Percentiles rank a stretch among this genome's conserved stretches.
These are phyloP conservation scores for Penicillium sclerotigenum DNA, from an alignment of 2,329 filamentous ascomycete genomes.

Conservation along the genomic window DNA sequence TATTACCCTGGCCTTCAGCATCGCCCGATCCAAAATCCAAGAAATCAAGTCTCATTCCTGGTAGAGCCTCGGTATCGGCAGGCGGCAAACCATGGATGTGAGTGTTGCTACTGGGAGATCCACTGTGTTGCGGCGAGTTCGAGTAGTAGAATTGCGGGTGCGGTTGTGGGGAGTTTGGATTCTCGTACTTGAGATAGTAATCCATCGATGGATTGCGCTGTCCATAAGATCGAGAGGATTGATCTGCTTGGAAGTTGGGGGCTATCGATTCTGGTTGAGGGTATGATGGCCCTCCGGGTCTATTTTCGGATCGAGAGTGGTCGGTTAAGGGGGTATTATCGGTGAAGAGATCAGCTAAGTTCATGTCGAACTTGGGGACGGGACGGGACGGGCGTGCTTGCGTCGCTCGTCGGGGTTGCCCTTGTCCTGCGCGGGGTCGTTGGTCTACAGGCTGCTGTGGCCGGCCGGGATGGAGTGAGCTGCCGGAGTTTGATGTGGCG, in stretches of 20 bases:
- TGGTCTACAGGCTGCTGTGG: conserved; percentile 22
- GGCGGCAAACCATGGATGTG: conserved; percentile 22
- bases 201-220: conserved; percentile 34
- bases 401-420: conserved; percentile 30
- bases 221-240: conserved; percentile 22
- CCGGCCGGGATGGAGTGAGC: conserved; percentile 13
- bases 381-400: conserved; percentile 43
- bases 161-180: conserved; percentile 33
- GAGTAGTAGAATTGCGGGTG: conserved; percentile 35
- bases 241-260: conserved; percentile 24
- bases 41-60: conserved; percentile 53
- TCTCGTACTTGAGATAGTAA: conserved; percentile 36
- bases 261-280: conserved; percentile 25
- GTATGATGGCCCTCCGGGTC: conserved; percentile 28
- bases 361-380: conserved; percentile 58
- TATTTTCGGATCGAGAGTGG: conserved; percentile 31
- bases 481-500: conserved; percentile 13
- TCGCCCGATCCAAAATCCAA: conserved; percentile 49
- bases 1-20: conserved; percentile 23
- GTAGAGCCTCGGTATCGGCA: conserved; percentile 22
- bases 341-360: conserved; percentile 51
- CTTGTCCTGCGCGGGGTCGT: conserved; percentile 24
- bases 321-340: conserved; percentile 42
- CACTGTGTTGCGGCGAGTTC: conserved; percentile 35
- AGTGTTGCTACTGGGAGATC: conserved; percentile 30